A percentile compares a stretch with the other conserved stretches of the same genome.
Evolutionary conservation across 2,329 filamentous ascomycete species (phyloP).

Genomic region (Pseudogymnoascus sp.): DNA sequence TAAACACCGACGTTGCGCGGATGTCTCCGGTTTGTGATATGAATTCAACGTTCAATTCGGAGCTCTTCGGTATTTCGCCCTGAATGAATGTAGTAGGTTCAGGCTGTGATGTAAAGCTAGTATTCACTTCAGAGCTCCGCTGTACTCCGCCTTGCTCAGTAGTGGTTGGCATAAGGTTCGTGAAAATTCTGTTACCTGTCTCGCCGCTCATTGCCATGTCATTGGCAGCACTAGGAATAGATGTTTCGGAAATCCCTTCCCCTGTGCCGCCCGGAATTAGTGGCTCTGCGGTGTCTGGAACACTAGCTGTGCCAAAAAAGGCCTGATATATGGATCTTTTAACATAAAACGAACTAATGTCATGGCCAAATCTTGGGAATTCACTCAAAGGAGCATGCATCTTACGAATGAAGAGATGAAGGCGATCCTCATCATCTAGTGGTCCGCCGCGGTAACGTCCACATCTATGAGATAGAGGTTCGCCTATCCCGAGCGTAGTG

Average conservation of each 20-base stretch:
- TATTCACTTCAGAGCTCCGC: not conserved
- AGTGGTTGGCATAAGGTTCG: not conserved
- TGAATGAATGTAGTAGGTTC: not conserved
- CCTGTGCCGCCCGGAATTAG: not conserved
- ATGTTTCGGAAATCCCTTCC: not conserved
- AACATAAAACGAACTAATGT: constrained; percentile 17
- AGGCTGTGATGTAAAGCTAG: not conserved
- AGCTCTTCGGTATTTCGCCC: not conserved
- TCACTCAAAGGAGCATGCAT: constrained; percentile 12
- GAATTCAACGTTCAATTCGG: not conserved
- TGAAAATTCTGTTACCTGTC: not conserved
- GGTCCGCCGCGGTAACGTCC: not conserved
- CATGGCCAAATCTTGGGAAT: constrained; percentile 10
- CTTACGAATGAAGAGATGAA: constrained; percentile 15
- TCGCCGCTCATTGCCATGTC: not conserved
- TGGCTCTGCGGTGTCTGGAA: not conserved
- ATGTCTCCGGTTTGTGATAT: not conserved
- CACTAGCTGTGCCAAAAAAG: constrained; percentile 12
- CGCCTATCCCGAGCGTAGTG: constrained; percentile 8
- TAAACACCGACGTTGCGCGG: not conserved
- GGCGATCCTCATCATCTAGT: constrained; percentile 11
- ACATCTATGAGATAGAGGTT: constrained; percentile 12
- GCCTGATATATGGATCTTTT: constrained; percentile 14
- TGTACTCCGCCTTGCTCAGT: too few relatives aligned
- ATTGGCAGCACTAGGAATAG: not conserved